Conservation (phyloP, 2,329 filamentous ascomycete species). For the Cladosporium sphaerospermum region DNA sequence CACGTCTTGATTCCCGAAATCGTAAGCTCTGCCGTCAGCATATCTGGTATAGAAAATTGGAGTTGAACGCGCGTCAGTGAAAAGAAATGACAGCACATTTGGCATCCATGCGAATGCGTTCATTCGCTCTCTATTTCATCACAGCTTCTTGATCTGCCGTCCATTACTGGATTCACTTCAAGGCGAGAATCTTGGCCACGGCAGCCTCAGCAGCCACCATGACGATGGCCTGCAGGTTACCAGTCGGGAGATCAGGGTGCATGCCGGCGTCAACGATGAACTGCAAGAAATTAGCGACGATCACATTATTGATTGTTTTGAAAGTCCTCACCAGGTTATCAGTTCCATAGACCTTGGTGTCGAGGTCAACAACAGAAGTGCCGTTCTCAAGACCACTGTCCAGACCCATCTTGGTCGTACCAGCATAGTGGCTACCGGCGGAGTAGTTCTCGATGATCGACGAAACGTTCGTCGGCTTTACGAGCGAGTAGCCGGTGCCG, state of each 20-base stretch:
- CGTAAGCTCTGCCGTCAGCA: too few relatives aligned
- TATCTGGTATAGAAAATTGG: too few relatives aligned
- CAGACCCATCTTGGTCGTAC: constrained; percentile 33
- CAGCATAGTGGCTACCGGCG: constrained; percentile 43
- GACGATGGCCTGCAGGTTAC: constrained; percentile 8
- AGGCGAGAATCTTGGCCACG: constrained; percentile 3
- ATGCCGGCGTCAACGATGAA: constrained; percentile 62
- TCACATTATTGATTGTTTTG: constrained; percentile 58
- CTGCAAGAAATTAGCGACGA: constrained; percentile 61
- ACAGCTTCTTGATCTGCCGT: too few relatives aligned
- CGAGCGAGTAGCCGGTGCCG: constrained; percentile 50
- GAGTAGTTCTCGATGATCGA: constrained; percentile 51
- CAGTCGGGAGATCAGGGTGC: constrained; percentile 36
- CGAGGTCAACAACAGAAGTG: constrained; percentile 44
- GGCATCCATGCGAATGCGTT: too few relatives aligned
- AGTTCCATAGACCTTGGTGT: constrained; percentile 51
- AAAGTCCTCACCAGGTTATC: constrained; percentile 58
- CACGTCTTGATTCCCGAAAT: too few relatives aligned
- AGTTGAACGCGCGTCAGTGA: too few relatives aligned
- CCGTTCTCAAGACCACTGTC: constrained; percentile 38
- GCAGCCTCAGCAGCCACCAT: constrained; percentile 9
- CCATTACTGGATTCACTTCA: too few relatives aligned
- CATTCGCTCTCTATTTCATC: too few relatives aligned
- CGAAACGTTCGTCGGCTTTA: constrained; percentile 47
- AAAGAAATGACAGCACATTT: too few relatives aligned